Evolutionary conservation across 345 rosid species (phyloP), one percentile per base, ranked within the genome.

Genomic region (Heritiera fomes): DNA sequence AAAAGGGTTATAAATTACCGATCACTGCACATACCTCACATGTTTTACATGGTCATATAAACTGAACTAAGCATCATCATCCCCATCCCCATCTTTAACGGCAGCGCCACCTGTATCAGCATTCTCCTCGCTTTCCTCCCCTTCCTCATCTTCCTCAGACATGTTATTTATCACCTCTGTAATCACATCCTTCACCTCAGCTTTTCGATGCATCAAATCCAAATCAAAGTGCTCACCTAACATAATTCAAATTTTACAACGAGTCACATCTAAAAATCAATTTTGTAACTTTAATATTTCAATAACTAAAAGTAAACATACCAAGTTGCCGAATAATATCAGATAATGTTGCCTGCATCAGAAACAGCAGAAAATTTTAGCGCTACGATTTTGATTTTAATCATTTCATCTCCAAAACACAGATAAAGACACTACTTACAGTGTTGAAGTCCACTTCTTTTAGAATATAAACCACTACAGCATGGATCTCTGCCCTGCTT

Each of bases 391-490:
- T 47, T 23, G 28, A 76, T 32, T 71, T 38, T 41, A 59, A 59
- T 30, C 73, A 56, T 55, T 76, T 11, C 59, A 71, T 52, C 30
- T 30, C 60, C 71, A 40, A n/a, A 76, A 52, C 32, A 47, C 0
- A 59, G 4, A 59, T 80, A 64, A 23, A 75, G 63, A 76, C 62
- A 60, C 60, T 65, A 78, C 97, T 87, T 77, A 96, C 99, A 62
- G 98, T 94, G 84, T 92, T 91, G 88, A 96, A 96, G 88, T 96
- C 98, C 73, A 94, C 99, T 89, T 94, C 88, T 84, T 92, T 94
- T 80, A 96, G 90, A 86, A 91, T 90, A 76, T 86, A 86, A 18
- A 88, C 89, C 8, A 92, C 97, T 75, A 92, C 93, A 71, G 83
- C 91, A 86, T 89, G 98, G 93, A 96, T 90, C 86, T 96, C 95